Conservation (phyloP, 371 early-diverging fungal species). For the Rhizomucor miehei region DNA sequence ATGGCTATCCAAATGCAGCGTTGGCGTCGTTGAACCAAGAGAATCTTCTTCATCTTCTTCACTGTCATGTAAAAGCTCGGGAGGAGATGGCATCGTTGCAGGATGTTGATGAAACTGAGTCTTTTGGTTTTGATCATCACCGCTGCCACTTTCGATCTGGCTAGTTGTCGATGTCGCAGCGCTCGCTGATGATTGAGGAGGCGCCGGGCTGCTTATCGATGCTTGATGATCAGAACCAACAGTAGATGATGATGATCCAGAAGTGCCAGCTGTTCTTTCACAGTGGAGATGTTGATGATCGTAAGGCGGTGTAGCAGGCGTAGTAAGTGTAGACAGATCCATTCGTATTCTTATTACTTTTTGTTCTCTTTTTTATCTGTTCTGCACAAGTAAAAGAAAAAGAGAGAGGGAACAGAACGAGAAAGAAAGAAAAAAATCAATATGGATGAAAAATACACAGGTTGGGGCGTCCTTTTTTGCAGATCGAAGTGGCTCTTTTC, state of each 20-base stretch:
- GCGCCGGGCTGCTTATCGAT: not conserved
- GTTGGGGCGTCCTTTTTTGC: too few species aligned
- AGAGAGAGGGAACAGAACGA: slow-evolving; percentile 1
- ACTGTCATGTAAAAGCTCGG: slow-evolving; percentile 35
- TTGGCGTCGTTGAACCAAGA: slow-evolving; percentile 6
- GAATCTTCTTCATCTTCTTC: slow-evolving; percentile 38
- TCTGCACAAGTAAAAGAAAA: not conserved
- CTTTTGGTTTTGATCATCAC: slow-evolving; percentile 6
- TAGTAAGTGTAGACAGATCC: slow-evolving; percentile 12
- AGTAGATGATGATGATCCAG: not conserved
- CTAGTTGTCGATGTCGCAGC: slow-evolving; percentile 7
- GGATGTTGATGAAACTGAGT: slow-evolving; percentile 2
- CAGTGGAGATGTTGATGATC: slow-evolving; percentile 7
- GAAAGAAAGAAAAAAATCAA: slow-evolving; percentile 3
- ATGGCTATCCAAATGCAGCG: not conserved
- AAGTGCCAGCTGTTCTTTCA: too few species aligned
- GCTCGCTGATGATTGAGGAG: not conserved
- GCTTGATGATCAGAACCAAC: not conserved
- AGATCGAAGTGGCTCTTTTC: too few species aligned
- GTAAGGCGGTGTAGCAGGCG: slow-evolving; percentile 10
- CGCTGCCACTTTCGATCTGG: slow-evolving; percentile 2
- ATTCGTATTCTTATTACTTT: not conserved
- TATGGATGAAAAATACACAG: too few species aligned
- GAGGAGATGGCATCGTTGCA: slow-evolving; percentile 21
- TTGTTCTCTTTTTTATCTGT: not conserved